Conservation (phyloP, 2,329 filamentous ascomycete species). For the Hortaea werneckii region DNA sequence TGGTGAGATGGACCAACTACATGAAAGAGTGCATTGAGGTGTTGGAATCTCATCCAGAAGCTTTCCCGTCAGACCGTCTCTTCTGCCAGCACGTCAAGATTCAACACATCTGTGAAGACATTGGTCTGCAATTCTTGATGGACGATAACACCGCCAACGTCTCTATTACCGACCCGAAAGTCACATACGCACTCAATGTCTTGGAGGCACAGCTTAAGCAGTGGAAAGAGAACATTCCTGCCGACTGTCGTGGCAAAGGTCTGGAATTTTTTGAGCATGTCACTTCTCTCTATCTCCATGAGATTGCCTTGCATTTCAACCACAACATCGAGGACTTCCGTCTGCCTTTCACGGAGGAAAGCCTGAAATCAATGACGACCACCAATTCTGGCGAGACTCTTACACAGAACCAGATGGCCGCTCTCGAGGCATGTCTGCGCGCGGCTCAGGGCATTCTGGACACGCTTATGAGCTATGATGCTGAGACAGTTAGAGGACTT, state of each 20-base stretch:
- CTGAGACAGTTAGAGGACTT: constrained; percentile 32
- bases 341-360: constrained; percentile 34
- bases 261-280: constrained; percentile 38
- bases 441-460: constrained; percentile 39
- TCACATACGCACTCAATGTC: constrained; percentile 44
- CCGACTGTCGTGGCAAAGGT: constrained; percentile 26
- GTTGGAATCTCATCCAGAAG: constrained; percentile 46
- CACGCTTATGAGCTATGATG: constrained; percentile 40
- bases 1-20: constrained; percentile 52
- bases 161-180: constrained; percentile 44
- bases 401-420: constrained; percentile 37
- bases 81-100: constrained; percentile 50
- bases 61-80: constrained; percentile 45
- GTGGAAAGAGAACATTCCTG: constrained; percentile 35
- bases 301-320: constrained; percentile 41
- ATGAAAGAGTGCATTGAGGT: constrained; percentile 53
- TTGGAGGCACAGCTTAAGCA: constrained; percentile 44
- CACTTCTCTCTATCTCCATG: constrained; percentile 39
- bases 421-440: constrained; percentile 36
- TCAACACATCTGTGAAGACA: constrained; percentile 48
- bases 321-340: constrained; percentile 36
- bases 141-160: constrained; percentile 41
- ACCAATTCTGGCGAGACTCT: constrained; percentile 26
- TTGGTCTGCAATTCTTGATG: constrained; percentile 47
- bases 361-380: constrained; percentile 30